Evolutionary conservation across 768 basidiomycete genomes (phyloP).

Genomic region (Tulasnella sp.): DNA sequence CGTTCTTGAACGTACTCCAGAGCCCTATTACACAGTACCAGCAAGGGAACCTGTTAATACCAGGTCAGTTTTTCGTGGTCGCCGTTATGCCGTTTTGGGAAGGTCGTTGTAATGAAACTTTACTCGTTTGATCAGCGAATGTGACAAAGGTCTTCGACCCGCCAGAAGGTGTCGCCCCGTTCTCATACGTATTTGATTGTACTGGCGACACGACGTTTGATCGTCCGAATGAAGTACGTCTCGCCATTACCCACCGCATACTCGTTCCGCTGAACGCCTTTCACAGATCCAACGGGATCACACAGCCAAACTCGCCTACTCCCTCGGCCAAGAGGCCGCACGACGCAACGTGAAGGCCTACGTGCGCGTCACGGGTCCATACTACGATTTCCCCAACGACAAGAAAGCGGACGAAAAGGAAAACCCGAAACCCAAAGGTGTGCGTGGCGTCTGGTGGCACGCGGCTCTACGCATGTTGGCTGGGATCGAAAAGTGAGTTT

Average conservation of each 20-base stretch:
- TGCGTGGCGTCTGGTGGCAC: conserved; percentile 78
- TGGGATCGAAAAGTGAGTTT: conserved; percentile 52
- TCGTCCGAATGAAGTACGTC: conserved; percentile 56
- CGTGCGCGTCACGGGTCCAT: conserved; percentile 62
- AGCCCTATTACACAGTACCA: conserved; percentile 64
- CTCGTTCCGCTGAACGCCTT: neutral
- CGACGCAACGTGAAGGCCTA: conserved; percentile 67
- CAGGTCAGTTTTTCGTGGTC: conserved; percentile 27
- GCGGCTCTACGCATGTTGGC: conserved; percentile 66
- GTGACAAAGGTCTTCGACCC: conserved; percentile 61
- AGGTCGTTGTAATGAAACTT: neutral
- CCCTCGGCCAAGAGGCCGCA: conserved; percentile 67
- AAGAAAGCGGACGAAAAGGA: conserved; percentile 56
- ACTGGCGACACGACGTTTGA: conserved; percentile 70
- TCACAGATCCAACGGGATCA: conserved; percentile 62
- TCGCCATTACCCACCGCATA: neutral
- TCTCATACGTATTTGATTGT: conserved; percentile 73
- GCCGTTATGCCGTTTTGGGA: neutral
- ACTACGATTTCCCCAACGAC: conserved; percentile 53
- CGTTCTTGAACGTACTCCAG: conserved; percentile 57
- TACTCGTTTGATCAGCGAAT: conserved; percentile 34
- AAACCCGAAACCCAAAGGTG: conserved; percentile 55
- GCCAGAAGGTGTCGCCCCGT: conserved; percentile 52
- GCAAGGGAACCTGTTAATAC: conserved; percentile 67
- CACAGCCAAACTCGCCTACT: conserved; percentile 55